Conservation (phyloP, 345 rosid genomes). For the Citrus hindsii region DNA sequence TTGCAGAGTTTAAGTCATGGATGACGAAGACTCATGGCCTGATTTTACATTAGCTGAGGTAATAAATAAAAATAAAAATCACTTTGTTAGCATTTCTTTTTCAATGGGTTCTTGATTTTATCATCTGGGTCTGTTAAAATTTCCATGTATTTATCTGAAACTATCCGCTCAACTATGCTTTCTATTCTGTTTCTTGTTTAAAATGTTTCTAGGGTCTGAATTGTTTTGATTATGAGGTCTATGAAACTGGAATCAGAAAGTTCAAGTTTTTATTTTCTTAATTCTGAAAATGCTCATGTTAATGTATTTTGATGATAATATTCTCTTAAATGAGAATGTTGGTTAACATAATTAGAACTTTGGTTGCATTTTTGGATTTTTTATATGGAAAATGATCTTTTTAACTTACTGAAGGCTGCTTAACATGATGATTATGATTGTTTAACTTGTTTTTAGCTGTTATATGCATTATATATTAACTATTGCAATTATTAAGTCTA, state of each 20-base stretch:
- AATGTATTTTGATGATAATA: background rate
- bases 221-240: background rate
- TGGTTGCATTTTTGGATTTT: background rate
- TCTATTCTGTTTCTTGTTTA: background rate
- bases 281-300: background rate
- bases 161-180: background rate
- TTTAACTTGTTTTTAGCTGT: background rate
- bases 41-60: conserved; percentile 19
- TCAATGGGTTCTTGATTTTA: background rate
- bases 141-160: background rate
- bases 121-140: conserved; percentile 7
- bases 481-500: background rate
- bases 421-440: background rate
- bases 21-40: background rate
- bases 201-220: background rate
- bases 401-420: background rate
- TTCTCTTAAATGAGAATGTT: background rate
- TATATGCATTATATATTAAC: background rate
- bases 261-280: background rate
- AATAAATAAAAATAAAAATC: background rate
- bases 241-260: background rate
- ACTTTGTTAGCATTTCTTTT: background rate
- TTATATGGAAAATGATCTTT: background rate
- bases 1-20: background rate
- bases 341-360: background rate